Conservation (phyloP, 108 stramenopile species). For the Fragilaria crotonensis region DNA sequence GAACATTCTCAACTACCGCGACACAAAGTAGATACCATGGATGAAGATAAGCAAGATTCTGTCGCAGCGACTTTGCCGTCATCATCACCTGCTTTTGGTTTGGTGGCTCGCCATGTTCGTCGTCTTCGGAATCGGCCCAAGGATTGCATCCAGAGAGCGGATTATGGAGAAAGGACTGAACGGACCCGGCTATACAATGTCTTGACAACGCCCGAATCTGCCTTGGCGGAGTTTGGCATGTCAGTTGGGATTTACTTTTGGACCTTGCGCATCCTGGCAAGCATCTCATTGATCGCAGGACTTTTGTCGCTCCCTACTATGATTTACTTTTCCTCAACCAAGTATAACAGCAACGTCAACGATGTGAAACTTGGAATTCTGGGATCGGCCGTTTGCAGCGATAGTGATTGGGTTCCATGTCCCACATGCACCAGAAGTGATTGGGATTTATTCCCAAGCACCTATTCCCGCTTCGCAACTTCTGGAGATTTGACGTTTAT, state of each 20-base stretch:
- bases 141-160: constrained; percentile 10
- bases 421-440: constrained; percentile 8
- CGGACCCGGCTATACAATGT: constrained; percentile 8
- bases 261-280: not conserved
- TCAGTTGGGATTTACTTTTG: constrained; percentile 6
- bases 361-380: constrained; percentile 17
- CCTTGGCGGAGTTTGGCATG: constrained; percentile 7
- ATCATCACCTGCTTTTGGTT: too few species aligned
- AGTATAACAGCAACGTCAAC: constrained; percentile 3
- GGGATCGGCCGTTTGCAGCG: constrained; percentile 43
- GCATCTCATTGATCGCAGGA: constrained; percentile 3
- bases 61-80: too few species aligned
- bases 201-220: constrained; percentile 1
- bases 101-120: too few species aligned
- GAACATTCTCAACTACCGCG: constrained; percentile 9
- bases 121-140: too few species aligned
- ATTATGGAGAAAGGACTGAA: constrained; percentile 4
- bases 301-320: constrained; percentile 3
- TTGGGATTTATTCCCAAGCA: not conserved
- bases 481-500: not conserved
- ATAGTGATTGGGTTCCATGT: constrained; percentile 43
- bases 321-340: not conserved
- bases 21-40: not conserved
- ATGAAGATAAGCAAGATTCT: not conserved
- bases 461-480: not conserved